Percentiles rank a stretch among this genome's conserved stretches.
Conservation (phyloP, 129 eudicot species). For the Centella asiatica region DNA sequence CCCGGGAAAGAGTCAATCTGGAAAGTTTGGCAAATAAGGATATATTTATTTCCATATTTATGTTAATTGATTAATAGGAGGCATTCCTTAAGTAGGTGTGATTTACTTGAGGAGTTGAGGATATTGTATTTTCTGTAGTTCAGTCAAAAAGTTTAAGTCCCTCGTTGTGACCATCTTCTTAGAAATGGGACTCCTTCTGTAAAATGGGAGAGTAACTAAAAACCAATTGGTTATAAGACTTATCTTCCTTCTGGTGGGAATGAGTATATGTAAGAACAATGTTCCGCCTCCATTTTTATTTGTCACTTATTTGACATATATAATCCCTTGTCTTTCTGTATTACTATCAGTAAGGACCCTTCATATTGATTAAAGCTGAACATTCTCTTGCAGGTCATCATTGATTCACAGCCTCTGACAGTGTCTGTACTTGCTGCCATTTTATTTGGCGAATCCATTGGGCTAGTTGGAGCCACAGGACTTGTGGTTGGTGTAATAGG, state of each 20-base stretch:
- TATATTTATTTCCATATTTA: too few relatives aligned
- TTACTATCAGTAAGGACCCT: not conserved
- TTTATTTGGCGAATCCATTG: conserved; percentile 85
- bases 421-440: conserved; percentile 82
- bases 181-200: too few relatives aligned
- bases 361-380: conserved; percentile 7
- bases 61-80: too few relatives aligned
- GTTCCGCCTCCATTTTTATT: not conserved
- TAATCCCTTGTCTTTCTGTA: not conserved
- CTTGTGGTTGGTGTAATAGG: conserved; percentile 89
- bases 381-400: conserved; percentile 70
- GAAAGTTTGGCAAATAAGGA: too few relatives aligned
- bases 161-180: too few relatives aligned
- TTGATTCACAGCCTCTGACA: conserved; percentile 96
- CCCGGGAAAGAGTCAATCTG: too few relatives aligned
- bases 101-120: too few relatives aligned
- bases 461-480: conserved; percentile 74
- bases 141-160: too few relatives aligned
- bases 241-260: not conserved
- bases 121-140: too few relatives aligned
- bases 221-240: not conserved
- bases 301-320: not conserved
- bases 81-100: too few relatives aligned
- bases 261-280: not conserved
- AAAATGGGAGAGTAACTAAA: too few relatives aligned